Conservation (phyloP, 1,284 basidiomycete genomes). For the Bondarzewia mesenterica region DNA sequence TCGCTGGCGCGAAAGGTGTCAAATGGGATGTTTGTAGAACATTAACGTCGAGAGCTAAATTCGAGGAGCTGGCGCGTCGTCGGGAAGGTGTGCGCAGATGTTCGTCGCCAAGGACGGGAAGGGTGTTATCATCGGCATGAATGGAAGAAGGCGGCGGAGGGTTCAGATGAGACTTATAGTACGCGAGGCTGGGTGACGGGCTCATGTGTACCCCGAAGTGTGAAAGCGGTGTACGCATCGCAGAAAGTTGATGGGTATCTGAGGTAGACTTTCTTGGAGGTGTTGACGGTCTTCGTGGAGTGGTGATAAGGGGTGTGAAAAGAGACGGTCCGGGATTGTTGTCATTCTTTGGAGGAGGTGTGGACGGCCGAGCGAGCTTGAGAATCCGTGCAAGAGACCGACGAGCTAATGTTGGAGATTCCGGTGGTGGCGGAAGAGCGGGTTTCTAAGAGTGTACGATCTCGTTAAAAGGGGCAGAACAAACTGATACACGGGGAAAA, state of each 20-base stretch:
- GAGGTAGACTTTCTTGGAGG: conserved; percentile 24
- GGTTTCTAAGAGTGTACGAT: conserved; percentile 5
- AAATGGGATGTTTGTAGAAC: background rate
- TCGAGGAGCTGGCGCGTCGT: conserved; percentile 28
- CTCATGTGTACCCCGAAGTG: conserved; percentile 62
- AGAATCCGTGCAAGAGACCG: conserved; percentile 21
- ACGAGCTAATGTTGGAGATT: conserved; percentile 43
- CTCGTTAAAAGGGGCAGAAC: background rate
- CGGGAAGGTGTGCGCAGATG: conserved; percentile 47
- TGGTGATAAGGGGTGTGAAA: conserved; percentile 13
- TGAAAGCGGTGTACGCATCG: conserved; percentile 55
- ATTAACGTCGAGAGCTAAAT: background rate
- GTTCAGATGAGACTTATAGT: conserved; percentile 56
- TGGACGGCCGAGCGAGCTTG: conserved; percentile 23
- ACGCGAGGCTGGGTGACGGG: conserved; percentile 49
- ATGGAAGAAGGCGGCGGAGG: conserved; percentile 39
- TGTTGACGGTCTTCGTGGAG: conserved; percentile 21
- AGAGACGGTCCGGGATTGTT: background rate
- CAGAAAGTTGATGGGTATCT: conserved; percentile 35
- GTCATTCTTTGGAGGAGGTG: conserved; percentile 13
- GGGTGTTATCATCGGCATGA: conserved; percentile 4
- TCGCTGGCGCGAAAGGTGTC: conserved; percentile 38
- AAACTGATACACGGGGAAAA: background rate
- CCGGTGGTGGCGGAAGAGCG: conserved; percentile 29
- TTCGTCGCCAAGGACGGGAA: conserved; percentile 21